Conservation (phyloP, 2,329 filamentous ascomycete species). For the Lachnellula arida region DNA sequence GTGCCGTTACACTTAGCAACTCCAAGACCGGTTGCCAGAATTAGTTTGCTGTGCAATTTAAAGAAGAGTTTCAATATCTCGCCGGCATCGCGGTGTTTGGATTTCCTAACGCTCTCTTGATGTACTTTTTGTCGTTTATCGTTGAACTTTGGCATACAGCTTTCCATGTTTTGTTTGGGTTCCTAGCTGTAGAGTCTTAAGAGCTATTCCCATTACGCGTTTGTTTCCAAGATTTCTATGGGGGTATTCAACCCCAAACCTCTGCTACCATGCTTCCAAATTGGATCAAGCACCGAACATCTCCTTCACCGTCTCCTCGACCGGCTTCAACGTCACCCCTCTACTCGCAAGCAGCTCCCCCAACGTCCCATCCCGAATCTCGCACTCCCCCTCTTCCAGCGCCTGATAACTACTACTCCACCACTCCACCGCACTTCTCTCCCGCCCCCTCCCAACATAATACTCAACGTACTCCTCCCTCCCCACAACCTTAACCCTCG, state of each 20-base stretch:
- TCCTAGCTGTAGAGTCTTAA: no score
- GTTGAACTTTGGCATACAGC: no score
- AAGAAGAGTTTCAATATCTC: no score
- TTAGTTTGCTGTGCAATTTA: no score
- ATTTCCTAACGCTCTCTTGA: no score
- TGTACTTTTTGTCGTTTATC: no score
- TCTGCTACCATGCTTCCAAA: neutral
- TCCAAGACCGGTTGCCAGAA: no score
- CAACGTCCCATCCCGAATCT: constrained; percentile 21
- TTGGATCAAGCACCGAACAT: constrained; percentile 11
- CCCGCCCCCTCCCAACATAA: constrained; percentile 17
- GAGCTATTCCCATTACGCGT: neutral
- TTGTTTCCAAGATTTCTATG: neutral
- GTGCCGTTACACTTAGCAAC: no score
- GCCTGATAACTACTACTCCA: constrained; percentile 22
- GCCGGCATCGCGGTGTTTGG: no score
- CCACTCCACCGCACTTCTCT: constrained; percentile 19
- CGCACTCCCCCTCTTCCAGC: constrained; percentile 19
- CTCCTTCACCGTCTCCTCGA: constrained; percentile 20
- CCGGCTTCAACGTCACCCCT: constrained; percentile 9
- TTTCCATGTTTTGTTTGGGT: no score
- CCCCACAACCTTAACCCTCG: constrained; percentile 15
- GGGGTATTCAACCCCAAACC: neutral
- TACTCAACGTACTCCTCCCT: constrained; percentile 19
- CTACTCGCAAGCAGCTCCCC: constrained; percentile 12